Evolutionary conservation across 108 stramenopile genomes (phyloP).

Genomic region (Mayamaea pseudoterrestris): DNA sequence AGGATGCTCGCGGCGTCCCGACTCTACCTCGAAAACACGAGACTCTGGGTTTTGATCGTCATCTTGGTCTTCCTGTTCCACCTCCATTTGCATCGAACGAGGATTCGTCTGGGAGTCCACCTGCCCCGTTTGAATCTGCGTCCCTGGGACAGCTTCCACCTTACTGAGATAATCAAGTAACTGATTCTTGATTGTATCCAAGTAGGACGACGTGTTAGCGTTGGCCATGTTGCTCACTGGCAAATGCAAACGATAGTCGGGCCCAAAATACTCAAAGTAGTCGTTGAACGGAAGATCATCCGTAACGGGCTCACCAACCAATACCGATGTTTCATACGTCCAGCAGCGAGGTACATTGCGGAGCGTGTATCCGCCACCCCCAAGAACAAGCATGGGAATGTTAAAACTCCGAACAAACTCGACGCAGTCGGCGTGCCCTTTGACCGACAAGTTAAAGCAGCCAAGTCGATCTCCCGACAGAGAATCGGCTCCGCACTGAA

Average conservation of each 20-base stretch:
- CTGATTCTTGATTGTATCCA: constrained; percentile 79
- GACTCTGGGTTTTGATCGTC: constrained; percentile 33
- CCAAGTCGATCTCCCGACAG: constrained; percentile 96
- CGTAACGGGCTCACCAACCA: constrained; percentile 77
- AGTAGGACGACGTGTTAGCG: constrained; percentile 80
- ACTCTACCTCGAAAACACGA: constrained; percentile 18
- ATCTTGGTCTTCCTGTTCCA: constrained; percentile 23
- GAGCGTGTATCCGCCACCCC: constrained; percentile 98
- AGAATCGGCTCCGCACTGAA: constrained; percentile 97
- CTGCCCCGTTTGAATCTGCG: constrained; percentile 75
- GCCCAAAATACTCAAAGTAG: constrained; percentile 98
- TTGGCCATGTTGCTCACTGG: constrained; percentile 97
- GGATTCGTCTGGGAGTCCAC: constrained; percentile 70
- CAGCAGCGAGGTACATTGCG: constrained; percentile 98
- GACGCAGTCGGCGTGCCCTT: constrained; percentile 95
- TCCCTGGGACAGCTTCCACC: constrained; percentile 75
- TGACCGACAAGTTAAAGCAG: constrained; percentile 92
- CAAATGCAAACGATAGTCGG: constrained; percentile 94
- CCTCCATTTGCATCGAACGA: constrained; percentile 43
- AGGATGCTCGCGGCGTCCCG: constrained; percentile 47
- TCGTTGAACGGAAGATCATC: constrained; percentile 96
- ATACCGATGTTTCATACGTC: constrained; percentile 94
- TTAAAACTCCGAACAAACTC: constrained; percentile 85
- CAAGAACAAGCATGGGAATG: constrained; percentile 91
- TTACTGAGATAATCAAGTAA: constrained; percentile 63